These are phyloP conservation scores for Diaporthe nobilis DNA, from an alignment of 2,329 filamentous ascomycete species.

Conservation along the genomic window DNA sequence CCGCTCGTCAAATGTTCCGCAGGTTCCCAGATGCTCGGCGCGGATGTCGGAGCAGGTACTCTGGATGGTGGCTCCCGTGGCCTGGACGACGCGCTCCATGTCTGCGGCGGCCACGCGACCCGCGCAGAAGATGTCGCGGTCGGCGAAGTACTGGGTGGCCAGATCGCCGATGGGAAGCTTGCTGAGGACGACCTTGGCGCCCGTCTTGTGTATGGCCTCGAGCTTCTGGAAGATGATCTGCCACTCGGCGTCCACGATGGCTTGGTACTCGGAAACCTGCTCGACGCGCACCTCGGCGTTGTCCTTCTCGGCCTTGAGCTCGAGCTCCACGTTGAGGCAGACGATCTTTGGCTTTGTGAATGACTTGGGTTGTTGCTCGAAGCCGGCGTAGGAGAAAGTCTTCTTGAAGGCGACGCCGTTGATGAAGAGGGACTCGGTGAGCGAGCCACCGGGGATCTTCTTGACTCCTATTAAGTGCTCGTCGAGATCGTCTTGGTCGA, in stretches of 20 bases:
- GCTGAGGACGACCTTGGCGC: constrained; percentile 96
- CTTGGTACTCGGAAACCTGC: constrained; percentile 99
- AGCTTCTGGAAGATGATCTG: constrained; percentile 99
- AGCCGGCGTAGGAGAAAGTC: constrained; percentile 98
- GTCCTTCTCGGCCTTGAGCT: constrained; percentile 99
- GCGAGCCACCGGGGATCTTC: constrained; percentile 95
- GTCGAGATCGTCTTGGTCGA: constrained; percentile 97
- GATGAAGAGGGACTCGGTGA: constrained; percentile 96
- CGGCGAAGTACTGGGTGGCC: constrained; percentile 97
- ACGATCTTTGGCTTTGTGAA: constrained; percentile 97
- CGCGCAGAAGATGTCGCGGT: constrained; percentile 98
- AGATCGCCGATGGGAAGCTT: constrained; percentile 98
- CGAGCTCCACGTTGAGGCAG: constrained; percentile 96
- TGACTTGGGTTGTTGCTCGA: constrained; percentile 98
- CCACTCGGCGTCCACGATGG: constrained; percentile 99
- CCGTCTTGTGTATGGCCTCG: constrained; percentile 92
- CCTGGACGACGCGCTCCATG: constrained; percentile 95
- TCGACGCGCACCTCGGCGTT: constrained; percentile 98
- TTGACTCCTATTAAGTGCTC: constrained; percentile 98
- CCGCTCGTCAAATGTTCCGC: constrained; percentile 91
- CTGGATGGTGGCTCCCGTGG: constrained; percentile 91
- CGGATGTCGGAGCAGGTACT: constrained; percentile 98
- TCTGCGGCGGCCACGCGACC: constrained; percentile 93
- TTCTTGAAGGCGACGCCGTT: constrained; percentile 99
- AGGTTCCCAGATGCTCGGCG: constrained; percentile 89